These are phyloP conservation scores for Colletotrichum tanaceti DNA, from an alignment of 2,329 filamentous ascomycete species.

Conservation along the genomic window DNA sequence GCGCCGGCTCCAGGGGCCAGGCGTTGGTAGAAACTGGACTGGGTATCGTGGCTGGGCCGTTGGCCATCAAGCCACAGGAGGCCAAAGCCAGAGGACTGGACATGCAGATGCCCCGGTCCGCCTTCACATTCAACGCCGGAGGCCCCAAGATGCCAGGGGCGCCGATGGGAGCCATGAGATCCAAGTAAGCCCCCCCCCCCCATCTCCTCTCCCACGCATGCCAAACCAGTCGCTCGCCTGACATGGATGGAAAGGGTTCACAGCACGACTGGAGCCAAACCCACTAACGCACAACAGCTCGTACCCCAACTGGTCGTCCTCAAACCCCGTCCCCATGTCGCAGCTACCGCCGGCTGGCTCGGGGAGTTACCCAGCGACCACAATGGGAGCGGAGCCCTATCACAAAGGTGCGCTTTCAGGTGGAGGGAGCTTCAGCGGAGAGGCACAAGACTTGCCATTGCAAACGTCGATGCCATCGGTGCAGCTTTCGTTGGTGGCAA, in stretches of 20 bases:
- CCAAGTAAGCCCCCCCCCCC: slow-evolving; percentile 61
- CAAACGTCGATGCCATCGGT: slow-evolving; percentile 66
- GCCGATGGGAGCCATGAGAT: slow-evolving; percentile 65
- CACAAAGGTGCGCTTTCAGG: slow-evolving; percentile 65
- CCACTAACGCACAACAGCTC: slow-evolving; percentile 54
- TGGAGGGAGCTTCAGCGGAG: slow-evolving; percentile 59
- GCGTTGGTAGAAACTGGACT: slow-evolving; percentile 73
- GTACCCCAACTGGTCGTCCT: slow-evolving; percentile 67
- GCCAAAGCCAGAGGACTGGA: slow-evolving; percentile 64
- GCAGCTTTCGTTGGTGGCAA: slow-evolving; percentile 61
- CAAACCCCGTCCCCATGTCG: slow-evolving; percentile 57
- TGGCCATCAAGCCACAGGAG: slow-evolving; percentile 66
- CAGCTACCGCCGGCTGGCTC: slow-evolving; percentile 62
- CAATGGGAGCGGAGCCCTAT: slow-evolving; percentile 63
- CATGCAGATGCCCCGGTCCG: slow-evolving; percentile 66
- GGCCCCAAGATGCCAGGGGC: slow-evolving; percentile 65
- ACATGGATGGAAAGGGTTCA: background rate
- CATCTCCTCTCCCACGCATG: background rate
- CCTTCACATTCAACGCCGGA: slow-evolving; percentile 66
- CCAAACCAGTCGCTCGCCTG: slow-evolving; percentile 12
- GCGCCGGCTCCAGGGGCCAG: slow-evolving; percentile 82
- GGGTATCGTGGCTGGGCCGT: slow-evolving; percentile 68
- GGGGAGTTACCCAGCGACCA: slow-evolving; percentile 61
- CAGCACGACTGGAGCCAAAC: slow-evolving; percentile 10
- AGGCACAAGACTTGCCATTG: slow-evolving; percentile 65